Evolutionary conservation across 768 basidiomycete genomes (phyloP).

Genomic region (Neoboletus subvelutipes): DNA sequence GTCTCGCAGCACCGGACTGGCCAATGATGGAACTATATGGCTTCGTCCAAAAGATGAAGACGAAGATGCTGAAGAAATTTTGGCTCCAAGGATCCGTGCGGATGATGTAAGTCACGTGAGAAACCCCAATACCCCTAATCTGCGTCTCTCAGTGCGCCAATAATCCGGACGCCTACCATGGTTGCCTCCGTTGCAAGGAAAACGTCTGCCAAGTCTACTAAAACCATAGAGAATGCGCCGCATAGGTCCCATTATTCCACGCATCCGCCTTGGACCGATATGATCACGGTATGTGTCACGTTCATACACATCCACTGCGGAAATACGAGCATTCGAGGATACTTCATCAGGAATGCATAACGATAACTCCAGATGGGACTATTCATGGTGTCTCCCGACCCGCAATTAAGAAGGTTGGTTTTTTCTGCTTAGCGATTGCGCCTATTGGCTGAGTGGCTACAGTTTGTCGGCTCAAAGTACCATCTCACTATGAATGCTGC

Average conservation of each 20-base stretch:
- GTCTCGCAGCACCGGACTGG: background rate
- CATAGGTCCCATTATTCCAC: conserved; percentile 38
- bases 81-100: background rate
- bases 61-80: too few relatives aligned
- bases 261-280: conserved; percentile 54
- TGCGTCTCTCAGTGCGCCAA: background rate
- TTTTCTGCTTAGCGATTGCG: background rate
- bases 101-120: conserved; percentile 4
- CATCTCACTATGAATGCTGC: conserved; percentile 45
- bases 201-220: conserved; percentile 8
- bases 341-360: conserved; percentile 65
- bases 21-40: background rate
- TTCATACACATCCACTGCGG: background rate
- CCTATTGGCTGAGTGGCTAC: background rate
- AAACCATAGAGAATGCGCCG: conserved; percentile 1
- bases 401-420: conserved; percentile 73
- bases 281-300: conserved; percentile 38
- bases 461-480: conserved; percentile 59
- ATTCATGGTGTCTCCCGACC: conserved; percentile 74
- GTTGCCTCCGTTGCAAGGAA: conserved; percentile 12
- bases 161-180: background rate
- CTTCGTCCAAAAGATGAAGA: background rate
- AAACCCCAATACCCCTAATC: conserved; percentile 1
- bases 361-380: conserved; percentile 58
- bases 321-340: background rate